Base-by-base conservation (phyloP, 768 basidiomycete species). In the Mycena olivaceomarginata region DNA sequence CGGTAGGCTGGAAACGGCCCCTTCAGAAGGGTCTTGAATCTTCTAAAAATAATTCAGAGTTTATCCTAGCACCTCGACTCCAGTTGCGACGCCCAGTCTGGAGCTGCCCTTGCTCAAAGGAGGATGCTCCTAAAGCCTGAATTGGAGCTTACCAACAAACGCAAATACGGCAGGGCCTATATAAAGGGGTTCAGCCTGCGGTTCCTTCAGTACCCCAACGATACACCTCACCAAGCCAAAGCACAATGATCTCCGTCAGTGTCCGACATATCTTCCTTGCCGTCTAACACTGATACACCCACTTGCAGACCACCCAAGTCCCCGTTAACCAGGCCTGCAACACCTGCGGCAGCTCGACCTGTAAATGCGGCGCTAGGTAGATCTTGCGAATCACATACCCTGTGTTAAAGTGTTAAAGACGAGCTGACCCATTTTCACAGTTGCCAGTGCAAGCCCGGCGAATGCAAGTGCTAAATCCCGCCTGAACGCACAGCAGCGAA, bases 161-260 rank as follows among this genome's bases (percentile, higher is more conserved):
- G 56, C 18, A 25, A 57, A 65, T 15, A 65, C 63, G 12, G 41
- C 22, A 6, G 63, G 60, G 16, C 11, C 56, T 65, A 65, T 65
- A 8, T 65, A 65, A 65, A 65, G 22, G 63, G 18, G 43, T 45
- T 40, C 22, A 65, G 63, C n/a, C 63, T 43, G 41, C 63, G 6
- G 41, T 65, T 43, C 40, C 41, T 65, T 25, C 63, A 65, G 63
- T 12, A 65, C 63, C 43, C 31, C 22, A 45, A 43, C 63, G n/a
- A 22, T 25, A 9, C 43, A 64, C 43, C 10, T 40, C 39, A 41
- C 53, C 12, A 22, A n/a, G 10, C 20, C 41, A 43, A 64, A 45
- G 41, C 63, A 65, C 63, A 45, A 65, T 65, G 63, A 45, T 65
- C 63, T 25, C 63, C 22, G 63, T 65, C n/a, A 4, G 63, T 43